Evolutionary conservation across 1,284 basidiomycete species (phyloP).

Genomic region (Apiotrichum montevideense): DNA sequence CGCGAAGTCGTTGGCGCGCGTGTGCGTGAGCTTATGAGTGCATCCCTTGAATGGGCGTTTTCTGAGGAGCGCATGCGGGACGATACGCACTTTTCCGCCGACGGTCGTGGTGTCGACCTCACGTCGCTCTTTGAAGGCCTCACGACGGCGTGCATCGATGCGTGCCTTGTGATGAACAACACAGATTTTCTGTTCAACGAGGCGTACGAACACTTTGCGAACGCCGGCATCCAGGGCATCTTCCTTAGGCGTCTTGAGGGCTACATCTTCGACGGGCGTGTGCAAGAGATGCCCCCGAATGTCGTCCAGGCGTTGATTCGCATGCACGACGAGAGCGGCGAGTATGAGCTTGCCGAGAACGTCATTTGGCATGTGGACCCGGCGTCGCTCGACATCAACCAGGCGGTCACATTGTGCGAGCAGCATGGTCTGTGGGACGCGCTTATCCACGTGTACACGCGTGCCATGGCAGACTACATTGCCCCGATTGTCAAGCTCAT

Average conservation of each 20-base stretch:
- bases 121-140: constrained; percentile 84
- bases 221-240: constrained; percentile 77
- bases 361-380: constrained; percentile 97
- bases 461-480: constrained; percentile 79
- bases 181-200: constrained; percentile 87
- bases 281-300: constrained; percentile 71
- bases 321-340: constrained; percentile 65
- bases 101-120: constrained; percentile 85
- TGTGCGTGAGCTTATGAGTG: constrained; percentile 74
- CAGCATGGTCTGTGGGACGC: constrained; percentile 82
- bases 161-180: constrained; percentile 73
- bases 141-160: constrained; percentile 71
- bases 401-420: constrained; percentile 80
- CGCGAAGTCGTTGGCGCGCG: constrained; percentile 66
- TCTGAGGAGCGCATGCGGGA: constrained; percentile 91
- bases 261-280: constrained; percentile 69
- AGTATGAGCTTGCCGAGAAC: constrained; percentile 72
- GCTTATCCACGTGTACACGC: constrained; percentile 86
- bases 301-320: constrained; percentile 80
- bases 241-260: constrained; percentile 78
- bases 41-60: constrained; percentile 84
- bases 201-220: constrained; percentile 81
- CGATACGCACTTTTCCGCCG: constrained; percentile 70
- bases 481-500: constrained; percentile 83
- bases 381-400: constrained; percentile 84